Evolutionary conservation across 2,329 filamentous ascomycete species (phyloP).

Genomic region (Tothia fuscella): DNA sequence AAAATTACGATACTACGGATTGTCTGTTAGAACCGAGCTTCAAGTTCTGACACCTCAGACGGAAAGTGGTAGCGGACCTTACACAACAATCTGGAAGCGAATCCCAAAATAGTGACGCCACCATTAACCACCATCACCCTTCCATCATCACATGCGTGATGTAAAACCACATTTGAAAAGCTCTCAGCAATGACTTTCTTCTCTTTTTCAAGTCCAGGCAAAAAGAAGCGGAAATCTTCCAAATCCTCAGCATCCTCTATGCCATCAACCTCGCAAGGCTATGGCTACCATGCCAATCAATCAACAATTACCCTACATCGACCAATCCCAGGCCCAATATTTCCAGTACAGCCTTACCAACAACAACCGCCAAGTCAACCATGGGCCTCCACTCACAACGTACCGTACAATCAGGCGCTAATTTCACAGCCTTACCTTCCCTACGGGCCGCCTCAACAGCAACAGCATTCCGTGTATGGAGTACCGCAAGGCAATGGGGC

Average conservation of each 20-base stretch:
- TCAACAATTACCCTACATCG: constrained; percentile 1
- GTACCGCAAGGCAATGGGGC: not conserved
- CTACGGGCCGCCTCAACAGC: not conserved
- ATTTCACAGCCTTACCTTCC: not conserved
- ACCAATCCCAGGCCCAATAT: not conserved
- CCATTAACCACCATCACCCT: too few species aligned
- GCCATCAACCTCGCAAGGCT: constrained; percentile 1
- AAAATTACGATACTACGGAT: too few species aligned
- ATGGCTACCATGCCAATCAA: not conserved
- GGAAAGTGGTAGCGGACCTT: too few species aligned
- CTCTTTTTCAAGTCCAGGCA: not conserved
- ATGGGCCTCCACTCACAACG: not conserved
- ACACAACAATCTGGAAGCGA: too few species aligned
- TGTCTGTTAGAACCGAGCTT: too few species aligned
- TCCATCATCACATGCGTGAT: too few species aligned
- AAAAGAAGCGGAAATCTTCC: not conserved
- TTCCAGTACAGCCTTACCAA: not conserved
- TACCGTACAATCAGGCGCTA: not conserved
- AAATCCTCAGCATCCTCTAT: not conserved
- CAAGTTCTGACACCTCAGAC: too few species aligned
- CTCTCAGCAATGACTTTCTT: too few species aligned
- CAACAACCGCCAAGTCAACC: not conserved
- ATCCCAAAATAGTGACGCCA: too few species aligned
- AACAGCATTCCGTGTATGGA: not conserved
- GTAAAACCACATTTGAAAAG: too few species aligned